Evolutionary conservation across 2,329 filamentous ascomycete genomes (phyloP).

Genomic region (Metarhizium anisopliae): DNA sequence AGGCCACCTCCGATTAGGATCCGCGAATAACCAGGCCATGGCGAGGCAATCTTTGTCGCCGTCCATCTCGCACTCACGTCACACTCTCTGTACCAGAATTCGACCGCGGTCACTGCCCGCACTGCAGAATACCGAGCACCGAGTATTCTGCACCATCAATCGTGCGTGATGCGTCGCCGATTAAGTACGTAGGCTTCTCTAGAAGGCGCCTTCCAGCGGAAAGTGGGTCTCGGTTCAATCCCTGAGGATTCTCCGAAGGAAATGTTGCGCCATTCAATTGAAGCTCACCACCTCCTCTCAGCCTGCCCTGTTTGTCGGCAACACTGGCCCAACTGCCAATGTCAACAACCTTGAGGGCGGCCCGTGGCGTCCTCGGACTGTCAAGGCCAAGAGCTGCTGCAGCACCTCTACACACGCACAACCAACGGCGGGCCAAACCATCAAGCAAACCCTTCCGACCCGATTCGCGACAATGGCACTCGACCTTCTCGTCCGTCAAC

Average conservation of each 20-base stretch:
- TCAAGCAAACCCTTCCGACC: background rate
- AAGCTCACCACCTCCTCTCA: background rate
- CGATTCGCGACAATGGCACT: slow-evolving; percentile 9
- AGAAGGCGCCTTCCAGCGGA: background rate
- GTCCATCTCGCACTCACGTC: too few species aligned
- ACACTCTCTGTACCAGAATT: too few species aligned
- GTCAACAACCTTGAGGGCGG: background rate
- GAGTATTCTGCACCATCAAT: too few species aligned
- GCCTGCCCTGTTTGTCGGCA: background rate
- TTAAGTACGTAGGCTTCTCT: too few species aligned
- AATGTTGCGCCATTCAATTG: too few species aligned
- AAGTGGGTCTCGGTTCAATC: background rate
- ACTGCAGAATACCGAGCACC: too few species aligned
- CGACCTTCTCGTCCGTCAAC: slow-evolving; percentile 64
- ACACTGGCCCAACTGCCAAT: background rate
- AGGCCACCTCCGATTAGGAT: too few species aligned
- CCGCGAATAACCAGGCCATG: too few species aligned
- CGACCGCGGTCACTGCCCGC: too few species aligned
- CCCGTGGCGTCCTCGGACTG: slow-evolving; percentile 1
- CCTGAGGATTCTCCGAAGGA: background rate
- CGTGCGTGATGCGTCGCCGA: too few species aligned
- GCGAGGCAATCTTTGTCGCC: too few species aligned
- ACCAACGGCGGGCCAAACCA: background rate
- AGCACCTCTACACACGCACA: background rate
- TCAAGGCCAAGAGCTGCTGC: background rate